Evolutionary conservation across 2,329 filamentous ascomycete species (phyloP).

Genomic region (Talaromyces sp.): DNA sequence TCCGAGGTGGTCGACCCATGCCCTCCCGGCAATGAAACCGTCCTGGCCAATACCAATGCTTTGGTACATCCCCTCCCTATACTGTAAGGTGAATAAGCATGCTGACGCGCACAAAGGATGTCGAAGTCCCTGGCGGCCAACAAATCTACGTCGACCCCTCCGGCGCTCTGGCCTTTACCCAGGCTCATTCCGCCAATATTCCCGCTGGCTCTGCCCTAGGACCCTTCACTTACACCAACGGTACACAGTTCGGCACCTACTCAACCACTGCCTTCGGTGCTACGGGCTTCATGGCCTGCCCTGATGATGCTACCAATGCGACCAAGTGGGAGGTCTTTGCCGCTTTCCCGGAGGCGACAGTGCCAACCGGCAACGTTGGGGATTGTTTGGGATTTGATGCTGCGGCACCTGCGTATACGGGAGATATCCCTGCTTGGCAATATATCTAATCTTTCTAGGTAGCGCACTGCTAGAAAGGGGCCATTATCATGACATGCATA

Average conservation of each 20-base stretch:
- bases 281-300: constrained; percentile 45
- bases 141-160: constrained; percentile 54
- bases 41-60: constrained; percentile 39
- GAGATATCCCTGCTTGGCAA: constrained; percentile 36
- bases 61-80: constrained; percentile 30
- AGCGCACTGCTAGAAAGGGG: background rate
- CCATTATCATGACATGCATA: background rate
- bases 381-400: constrained; percentile 42
- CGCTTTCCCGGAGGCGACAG: constrained; percentile 38
- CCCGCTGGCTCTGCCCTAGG: constrained; percentile 51
- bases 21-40: constrained; percentile 47
- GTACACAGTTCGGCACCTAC: constrained; percentile 28
- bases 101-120: constrained; percentile 32
- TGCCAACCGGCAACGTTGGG: constrained; percentile 36
- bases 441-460: constrained; percentile 34
- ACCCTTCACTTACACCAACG: constrained; percentile 45
- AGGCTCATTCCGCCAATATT: constrained; percentile 52
- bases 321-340: constrained; percentile 43
- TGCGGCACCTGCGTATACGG: constrained; percentile 29
- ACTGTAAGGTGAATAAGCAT: background rate
- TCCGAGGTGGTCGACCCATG: constrained; percentile 38
- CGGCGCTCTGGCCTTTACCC: constrained; percentile 56
- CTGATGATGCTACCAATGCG: constrained; percentile 23
- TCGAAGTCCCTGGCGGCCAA: constrained; percentile 61
- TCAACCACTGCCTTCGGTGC: constrained; percentile 35